phyloP scores from a whole-genome alignment of 2,329 filamentous ascomycete species.

The Alternaria metachromatica region DNA sequence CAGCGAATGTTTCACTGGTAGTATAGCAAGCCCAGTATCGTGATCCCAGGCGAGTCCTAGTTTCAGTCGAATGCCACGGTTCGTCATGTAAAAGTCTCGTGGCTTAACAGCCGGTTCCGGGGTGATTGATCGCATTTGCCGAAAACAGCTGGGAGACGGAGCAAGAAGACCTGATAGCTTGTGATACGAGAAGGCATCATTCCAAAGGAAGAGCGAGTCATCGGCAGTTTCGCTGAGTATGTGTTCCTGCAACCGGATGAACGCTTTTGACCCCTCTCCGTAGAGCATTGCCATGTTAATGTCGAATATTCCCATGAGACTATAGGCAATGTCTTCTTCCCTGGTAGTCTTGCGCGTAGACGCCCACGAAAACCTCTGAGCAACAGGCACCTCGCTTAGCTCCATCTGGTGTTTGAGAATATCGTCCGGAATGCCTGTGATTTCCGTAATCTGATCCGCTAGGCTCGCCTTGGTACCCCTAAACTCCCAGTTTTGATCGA shows the following conservation, averaged over 20 bases:
- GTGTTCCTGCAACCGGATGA: conserved; percentile 15
- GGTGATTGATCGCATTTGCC: conserved; percentile 2
- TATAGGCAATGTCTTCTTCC: conserved; percentile 26
- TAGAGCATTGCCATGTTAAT: conserved; percentile 22
- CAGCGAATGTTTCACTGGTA: conserved; percentile 10
- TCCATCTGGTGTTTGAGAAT: conserved; percentile 3
- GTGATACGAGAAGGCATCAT: not conserved
- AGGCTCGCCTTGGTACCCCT: conserved; percentile 10
- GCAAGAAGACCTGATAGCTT: conserved; percentile 8
- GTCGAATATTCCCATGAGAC: conserved; percentile 21
- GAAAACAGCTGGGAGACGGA: conserved; percentile 1
- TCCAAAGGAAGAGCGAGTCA: conserved; percentile 13
- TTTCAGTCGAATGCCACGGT: conserved; percentile 9
- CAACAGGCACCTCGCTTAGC: conserved; percentile 15
- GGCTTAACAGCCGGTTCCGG: conserved; percentile 4
- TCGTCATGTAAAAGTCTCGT: conserved; percentile 9
- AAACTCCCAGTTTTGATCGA: conserved; percentile 8
- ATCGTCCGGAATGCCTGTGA: conserved; percentile 11
- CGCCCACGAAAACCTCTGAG: conserved; percentile 25
- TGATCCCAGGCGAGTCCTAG: conserved; percentile 5
- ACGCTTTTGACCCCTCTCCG: conserved; percentile 16
- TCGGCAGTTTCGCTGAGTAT: conserved; percentile 12
- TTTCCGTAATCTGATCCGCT: not conserved
- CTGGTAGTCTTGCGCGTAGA: conserved; percentile 22
- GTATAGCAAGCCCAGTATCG: conserved; percentile 8